These are phyloP conservation scores for Aspergillus coremiiformis DNA, from an alignment of 495 filamentous ascomycete species.

Conservation along the genomic window DNA sequence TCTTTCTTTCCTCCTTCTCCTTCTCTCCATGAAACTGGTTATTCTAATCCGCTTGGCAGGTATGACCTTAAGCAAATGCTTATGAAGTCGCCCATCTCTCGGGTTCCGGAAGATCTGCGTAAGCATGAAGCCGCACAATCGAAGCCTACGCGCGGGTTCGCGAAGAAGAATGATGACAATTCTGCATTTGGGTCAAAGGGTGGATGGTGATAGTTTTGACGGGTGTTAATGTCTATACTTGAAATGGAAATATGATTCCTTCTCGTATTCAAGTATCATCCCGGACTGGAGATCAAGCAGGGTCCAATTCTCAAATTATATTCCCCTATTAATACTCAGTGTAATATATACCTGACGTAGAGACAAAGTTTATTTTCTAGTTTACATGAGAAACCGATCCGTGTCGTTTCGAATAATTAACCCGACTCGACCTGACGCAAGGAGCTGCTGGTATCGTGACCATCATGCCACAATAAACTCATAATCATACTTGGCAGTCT, in stretches of 20 bases:
- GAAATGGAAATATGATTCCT: background rate
- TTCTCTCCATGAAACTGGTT: background rate
- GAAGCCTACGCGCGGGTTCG: constrained; percentile 52
- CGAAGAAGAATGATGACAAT: constrained; percentile 58
- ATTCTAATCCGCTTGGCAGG: constrained; percentile 22
- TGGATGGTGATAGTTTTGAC: constrained; percentile 31
- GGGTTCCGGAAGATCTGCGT: constrained; percentile 87
- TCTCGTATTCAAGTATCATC: background rate
- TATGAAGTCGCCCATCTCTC: constrained; percentile 79
- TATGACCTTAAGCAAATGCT: constrained; percentile 94
- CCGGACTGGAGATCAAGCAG: background rate
- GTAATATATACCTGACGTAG: background rate
- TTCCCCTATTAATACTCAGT: background rate
- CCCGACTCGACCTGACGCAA: background rate
- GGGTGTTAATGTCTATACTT: background rate
- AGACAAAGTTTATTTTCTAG: background rate
- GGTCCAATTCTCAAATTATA: background rate
- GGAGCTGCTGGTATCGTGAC: background rate
- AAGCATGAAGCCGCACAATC: constrained; percentile 94
- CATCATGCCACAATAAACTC: background rate
- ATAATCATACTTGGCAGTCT: background rate
- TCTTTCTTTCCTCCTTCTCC: background rate
- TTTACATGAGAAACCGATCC: background rate
- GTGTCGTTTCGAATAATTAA: background rate
- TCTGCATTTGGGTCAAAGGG: constrained; percentile 55